Base-by-base conservation (phyloP, 441 rosid species). In the Mallotus japonicus region DNA sequence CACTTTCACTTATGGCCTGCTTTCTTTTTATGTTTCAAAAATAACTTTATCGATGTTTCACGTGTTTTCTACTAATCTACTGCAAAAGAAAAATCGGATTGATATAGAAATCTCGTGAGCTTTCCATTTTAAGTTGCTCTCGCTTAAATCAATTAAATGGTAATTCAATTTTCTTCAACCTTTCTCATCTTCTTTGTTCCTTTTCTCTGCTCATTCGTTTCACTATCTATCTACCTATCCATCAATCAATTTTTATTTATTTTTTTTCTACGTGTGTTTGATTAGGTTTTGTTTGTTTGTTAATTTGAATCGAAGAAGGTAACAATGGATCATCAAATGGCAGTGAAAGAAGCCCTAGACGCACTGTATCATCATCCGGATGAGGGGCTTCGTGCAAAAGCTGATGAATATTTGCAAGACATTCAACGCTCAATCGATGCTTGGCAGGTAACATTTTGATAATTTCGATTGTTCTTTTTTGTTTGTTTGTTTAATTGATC, bases 321-420 rank as follows among this genome's bases (percentile, higher is more conserved):
- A 50, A 28, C 73, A 62, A 79, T 89, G 95, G 99, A 95, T 88
- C 90, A 87, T 42, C 97, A 95, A 81, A 88, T 85, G 72, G 80
- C 92, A 51, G 99, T 92, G 83, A 92, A 91, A 81, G 92, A 91
- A 78, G 99, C 99, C 87, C 95, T 92, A 83, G 89, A 85, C 81
- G 93, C 95, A 69, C 91, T 95, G 79, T 95, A 95, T 74, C 97
- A 90, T 89, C 96, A 90, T 76, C 97, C 98, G 28, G 97, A 95
- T 73, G 99, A 91, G 74, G 79, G 81, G 68, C 86, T 89, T 50
- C 98, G 97, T 65, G 80, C 83, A 72, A 85, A 89, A 76, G 99
- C 99, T 72, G 99, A 95, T 91, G 90, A 85, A 8, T 95, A 95
- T 97, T 86, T 95, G 42, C 99, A 92, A 80, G 86, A 82, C 61